Conservation (phyloP, 148 eudicot species). For the Bassia scoparia region DNA sequence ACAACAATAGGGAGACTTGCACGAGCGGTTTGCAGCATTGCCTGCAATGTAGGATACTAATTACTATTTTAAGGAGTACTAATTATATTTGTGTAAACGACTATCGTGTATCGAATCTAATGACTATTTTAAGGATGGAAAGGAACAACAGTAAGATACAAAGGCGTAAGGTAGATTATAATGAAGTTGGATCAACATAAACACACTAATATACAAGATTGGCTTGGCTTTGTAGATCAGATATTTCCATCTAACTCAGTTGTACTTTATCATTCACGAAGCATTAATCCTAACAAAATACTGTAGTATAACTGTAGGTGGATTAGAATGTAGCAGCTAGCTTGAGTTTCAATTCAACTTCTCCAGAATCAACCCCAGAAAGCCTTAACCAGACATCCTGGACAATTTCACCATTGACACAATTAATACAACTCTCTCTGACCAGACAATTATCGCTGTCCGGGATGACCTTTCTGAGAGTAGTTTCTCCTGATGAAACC, state of each 20-base stretch:
- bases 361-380: constrained; percentile 62
- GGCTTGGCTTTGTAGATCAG: too few relatives aligned
- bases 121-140: too few relatives aligned
- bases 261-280: too few relatives aligned
- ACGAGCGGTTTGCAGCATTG: not conserved
- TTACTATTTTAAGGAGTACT: not conserved
- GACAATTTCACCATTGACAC: constrained; percentile 48
- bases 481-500: constrained; percentile 43
- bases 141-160: too few relatives aligned
- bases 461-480: constrained; percentile 57
- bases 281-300: too few relatives aligned
- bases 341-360: constrained; percentile 53
- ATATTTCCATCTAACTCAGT: too few relatives aligned
- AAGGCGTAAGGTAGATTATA: too few relatives aligned
- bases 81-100: not conserved
- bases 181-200: too few relatives aligned
- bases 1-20: not conserved
- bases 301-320: too few relatives aligned
- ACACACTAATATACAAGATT: too few relatives aligned
- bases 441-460: constrained; percentile 56
- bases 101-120: too few relatives aligned
- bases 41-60: not conserved
- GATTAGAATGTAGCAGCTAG: too few relatives aligned
- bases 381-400: constrained; percentile 71
- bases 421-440: constrained; percentile 53